phyloP scores from a whole-genome alignment of 2,329 filamentous ascomycete genomes.

The Leptoxyphium fumago region DNA sequence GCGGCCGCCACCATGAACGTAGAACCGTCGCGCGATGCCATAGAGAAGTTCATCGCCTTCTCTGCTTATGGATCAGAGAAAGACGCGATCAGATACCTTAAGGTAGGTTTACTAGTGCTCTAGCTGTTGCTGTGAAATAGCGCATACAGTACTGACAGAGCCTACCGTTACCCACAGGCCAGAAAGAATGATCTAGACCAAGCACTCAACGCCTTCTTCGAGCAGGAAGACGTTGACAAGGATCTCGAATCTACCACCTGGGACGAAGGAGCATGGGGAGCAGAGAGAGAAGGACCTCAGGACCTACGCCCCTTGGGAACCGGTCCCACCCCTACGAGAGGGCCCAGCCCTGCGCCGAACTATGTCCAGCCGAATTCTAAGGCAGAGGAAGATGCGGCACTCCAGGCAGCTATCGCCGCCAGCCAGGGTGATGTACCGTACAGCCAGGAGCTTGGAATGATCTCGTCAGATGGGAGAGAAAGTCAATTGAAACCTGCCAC shows the following conservation, averaged over 20 bases:
- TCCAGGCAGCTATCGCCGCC: constrained; percentile 13
- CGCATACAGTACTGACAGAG: neutral
- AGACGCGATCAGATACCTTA: constrained; percentile 15
- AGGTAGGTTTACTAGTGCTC: constrained; percentile 7
- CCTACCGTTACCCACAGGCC: constrained; percentile 7
- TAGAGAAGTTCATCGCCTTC: constrained; percentile 12
- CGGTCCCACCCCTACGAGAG: constrained; percentile 18
- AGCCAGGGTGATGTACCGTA: constrained; percentile 6
- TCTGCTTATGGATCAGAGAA: constrained; percentile 6
- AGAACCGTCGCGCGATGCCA: constrained; percentile 12
- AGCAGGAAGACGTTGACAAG: constrained; percentile 17
- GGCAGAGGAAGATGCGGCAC: constrained; percentile 17
- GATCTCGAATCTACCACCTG: constrained; percentile 12
- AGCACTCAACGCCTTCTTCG: constrained; percentile 17
- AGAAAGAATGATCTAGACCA: constrained; percentile 17
- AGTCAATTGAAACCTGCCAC: constrained; percentile 41
- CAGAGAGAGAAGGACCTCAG: constrained; percentile 15
- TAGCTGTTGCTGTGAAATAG: neutral
- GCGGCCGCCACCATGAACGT: constrained; percentile 12
- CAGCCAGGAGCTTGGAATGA: constrained; percentile 41
- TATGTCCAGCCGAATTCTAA: constrained; percentile 13
- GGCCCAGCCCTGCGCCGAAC: constrained; percentile 13
- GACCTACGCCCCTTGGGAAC: constrained; percentile 15
- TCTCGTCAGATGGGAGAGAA: constrained; percentile 22
- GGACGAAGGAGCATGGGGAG: constrained; percentile 14